phyloP scores from a whole-genome alignment of 73 alveolate species.

The Halteria grandinella region DNA sequence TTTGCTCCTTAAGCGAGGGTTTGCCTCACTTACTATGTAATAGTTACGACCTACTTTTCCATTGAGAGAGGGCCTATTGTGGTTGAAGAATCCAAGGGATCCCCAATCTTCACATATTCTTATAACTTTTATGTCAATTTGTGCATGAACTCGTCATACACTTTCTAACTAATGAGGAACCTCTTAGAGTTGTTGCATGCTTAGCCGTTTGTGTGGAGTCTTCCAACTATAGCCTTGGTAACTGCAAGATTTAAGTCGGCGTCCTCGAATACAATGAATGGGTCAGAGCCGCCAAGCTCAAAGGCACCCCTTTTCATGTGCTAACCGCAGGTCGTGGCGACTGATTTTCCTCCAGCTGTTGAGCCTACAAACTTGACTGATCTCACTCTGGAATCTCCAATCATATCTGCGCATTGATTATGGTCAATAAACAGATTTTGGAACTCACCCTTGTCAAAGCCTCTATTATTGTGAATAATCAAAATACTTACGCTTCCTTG shows the following conservation, averaged over 20 bases:
- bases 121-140: slow-evolving; percentile 48
- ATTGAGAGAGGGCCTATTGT: slow-evolving; percentile 85
- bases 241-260: slow-evolving; percentile 78
- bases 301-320: slow-evolving; percentile 72
- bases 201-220: slow-evolving; percentile 78
- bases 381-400: slow-evolving; percentile 71
- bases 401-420: slow-evolving; percentile 60
- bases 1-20: slow-evolving; percentile 75
- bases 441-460: slow-evolving; percentile 64
- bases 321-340: slow-evolving; percentile 78
- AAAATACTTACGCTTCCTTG: slow-evolving; percentile 53
- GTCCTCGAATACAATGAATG: slow-evolving; percentile 80
- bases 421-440: slow-evolving; percentile 61
- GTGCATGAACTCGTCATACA: slow-evolving; percentile 72
- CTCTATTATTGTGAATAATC: not conserved
- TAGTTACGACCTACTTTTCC: slow-evolving; percentile 56
- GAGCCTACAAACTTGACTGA: slow-evolving; percentile 86
- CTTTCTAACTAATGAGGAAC: slow-evolving; percentile 66
- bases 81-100: slow-evolving; percentile 71
- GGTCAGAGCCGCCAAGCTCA: slow-evolving; percentile 93
- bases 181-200: slow-evolving; percentile 89
- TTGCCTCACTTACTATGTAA: slow-evolving; percentile 50
- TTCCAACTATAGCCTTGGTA: slow-evolving; percentile 62
- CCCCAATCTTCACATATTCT: slow-evolving; percentile 65
- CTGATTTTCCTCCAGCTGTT: slow-evolving; percentile 78